These are phyloP conservation scores for Podochytrium sp. DNA, from an alignment of 192 early-diverging fungal genomes.

Conservation along the genomic window DNA sequence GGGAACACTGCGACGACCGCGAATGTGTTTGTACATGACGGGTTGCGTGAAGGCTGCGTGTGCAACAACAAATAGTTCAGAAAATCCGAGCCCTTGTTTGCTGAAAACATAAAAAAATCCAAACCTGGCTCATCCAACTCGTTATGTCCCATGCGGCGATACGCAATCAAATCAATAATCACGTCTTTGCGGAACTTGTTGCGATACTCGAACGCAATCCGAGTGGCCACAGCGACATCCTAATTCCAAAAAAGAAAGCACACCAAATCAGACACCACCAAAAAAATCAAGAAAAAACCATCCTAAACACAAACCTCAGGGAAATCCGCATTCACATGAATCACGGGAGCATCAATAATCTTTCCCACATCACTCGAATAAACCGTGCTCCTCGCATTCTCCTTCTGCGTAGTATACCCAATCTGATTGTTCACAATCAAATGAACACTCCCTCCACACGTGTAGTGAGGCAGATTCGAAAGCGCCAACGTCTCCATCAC, in stretches of 20 bases:
- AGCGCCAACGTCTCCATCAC: constrained; percentile 95
- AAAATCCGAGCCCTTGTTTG: not conserved
- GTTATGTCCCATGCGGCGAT: constrained; percentile 97
- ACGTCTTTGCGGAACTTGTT: constrained; percentile 94
- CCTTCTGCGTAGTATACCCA: constrained; percentile 92
- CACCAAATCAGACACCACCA: not conserved
- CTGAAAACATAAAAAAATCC: not conserved
- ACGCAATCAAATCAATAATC: constrained; percentile 92
- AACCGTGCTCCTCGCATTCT: constrained; percentile 88
- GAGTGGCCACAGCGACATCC: constrained; percentile 86
- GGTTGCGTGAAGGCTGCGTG: constrained; percentile 89
- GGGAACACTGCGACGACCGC: constrained; percentile 81
- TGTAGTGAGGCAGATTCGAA: constrained; percentile 94
- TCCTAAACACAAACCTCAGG: constrained; percentile 64
- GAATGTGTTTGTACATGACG: constrained; percentile 93
- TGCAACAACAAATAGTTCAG: not conserved
- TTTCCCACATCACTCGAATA: constrained; percentile 96
- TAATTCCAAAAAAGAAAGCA: constrained; percentile 33
- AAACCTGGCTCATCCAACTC: constrained; percentile 90
- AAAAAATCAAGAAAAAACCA: too few species aligned
- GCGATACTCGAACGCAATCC: constrained; percentile 87
- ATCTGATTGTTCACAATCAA: constrained; percentile 99
- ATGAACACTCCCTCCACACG: constrained; percentile 93
- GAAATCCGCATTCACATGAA: constrained; percentile 95
- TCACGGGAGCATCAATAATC: constrained; percentile 93